Base-by-base conservation (phyloP, 768 basidiomycete species). In the Leccinum longicurvipes region DNA sequence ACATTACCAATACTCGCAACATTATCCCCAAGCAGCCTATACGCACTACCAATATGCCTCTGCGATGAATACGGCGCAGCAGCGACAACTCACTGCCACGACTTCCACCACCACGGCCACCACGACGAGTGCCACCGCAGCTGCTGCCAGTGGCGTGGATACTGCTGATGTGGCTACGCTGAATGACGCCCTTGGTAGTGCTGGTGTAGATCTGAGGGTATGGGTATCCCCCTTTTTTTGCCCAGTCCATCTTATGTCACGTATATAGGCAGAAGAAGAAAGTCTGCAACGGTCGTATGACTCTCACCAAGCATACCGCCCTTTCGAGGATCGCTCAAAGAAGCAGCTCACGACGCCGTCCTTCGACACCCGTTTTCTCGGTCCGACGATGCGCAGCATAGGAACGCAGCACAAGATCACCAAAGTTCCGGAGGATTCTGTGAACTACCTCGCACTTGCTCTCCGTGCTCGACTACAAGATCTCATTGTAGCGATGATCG, bases 131-230 rank as follows among this genome's bases (percentile, higher is more conserved):
- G 51, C 70, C 14, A 39, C 65, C 6, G 59, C 63, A n/a, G 51
- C 69, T 2, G 55, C 61, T 12, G 72, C 59, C 36, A 69, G 68
- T 44, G 73, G 72, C 1, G 75, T 84, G 54, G 87, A 88, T 61
- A 84, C 83, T 3, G 72, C 84, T 4, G 90, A 92, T 63, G 81
- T 92, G 31, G 82, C 89, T 11, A 89, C 87, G 7, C 65, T 93
- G 42, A 92, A 91, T 54, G 91, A 93, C 61, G 91, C 90, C 4
- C 73, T 93, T 2, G 91, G 90, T 5, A 91, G 89, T 65, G 91
- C 90, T 7, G 91, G 91, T 11, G 90, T 93, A 7, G 91, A 93
- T 73, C 73, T 93, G n/a, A 74, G 87, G 67, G 90, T 89, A 60
- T 58, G 79, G 70, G 29, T 15, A 27, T 53, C 29, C 27, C 45